Evolutionary conservation across 768 basidiomycete species (phyloP).

Genomic region (Hemileccinum rubropunctum): DNA sequence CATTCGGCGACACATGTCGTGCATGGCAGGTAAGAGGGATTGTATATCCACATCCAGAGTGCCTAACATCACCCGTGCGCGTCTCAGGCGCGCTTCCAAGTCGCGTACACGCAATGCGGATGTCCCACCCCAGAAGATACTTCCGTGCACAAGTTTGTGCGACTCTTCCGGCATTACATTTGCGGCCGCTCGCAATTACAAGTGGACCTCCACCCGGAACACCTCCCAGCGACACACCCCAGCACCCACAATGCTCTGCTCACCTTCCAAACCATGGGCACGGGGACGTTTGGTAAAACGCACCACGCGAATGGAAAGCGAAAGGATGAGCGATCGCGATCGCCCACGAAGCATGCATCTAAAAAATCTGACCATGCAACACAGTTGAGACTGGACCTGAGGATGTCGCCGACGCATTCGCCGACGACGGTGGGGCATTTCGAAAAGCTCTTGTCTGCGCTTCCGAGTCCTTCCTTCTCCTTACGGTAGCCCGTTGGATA

Average conservation of each 20-base stretch:
- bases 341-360: neutral
- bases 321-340: neutral
- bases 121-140: conserved; percentile 50
- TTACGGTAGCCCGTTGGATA: neutral
- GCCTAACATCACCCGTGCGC: conserved; percentile 6
- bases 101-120: conserved; percentile 58
- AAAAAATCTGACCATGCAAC: neutral
- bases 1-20: conserved; percentile 52
- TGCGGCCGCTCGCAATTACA: conserved; percentile 28
- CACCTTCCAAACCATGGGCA: conserved; percentile 27
- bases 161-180: conserved; percentile 26
- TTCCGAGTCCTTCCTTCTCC: neutral
- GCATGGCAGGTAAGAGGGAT: conserved; percentile 43
- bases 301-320: conserved; percentile 1
- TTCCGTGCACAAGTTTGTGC: conserved; percentile 41
- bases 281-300: conserved; percentile 16
- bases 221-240: conserved; percentile 52
- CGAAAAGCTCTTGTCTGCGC: neutral
- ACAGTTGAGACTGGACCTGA: neutral
- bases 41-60: neutral
- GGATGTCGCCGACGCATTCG: neutral
- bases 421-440: conserved; percentile 2
- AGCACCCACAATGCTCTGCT: conserved; percentile 52
- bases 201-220: conserved; percentile 33
- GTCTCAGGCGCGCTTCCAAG: conserved; percentile 40